A percentile compares a stretch with the other conserved stretches of the same genome.
Conservation (phyloP, 2,329 filamentous ascomycete genomes). For the Fusarium robinianum region DNA sequence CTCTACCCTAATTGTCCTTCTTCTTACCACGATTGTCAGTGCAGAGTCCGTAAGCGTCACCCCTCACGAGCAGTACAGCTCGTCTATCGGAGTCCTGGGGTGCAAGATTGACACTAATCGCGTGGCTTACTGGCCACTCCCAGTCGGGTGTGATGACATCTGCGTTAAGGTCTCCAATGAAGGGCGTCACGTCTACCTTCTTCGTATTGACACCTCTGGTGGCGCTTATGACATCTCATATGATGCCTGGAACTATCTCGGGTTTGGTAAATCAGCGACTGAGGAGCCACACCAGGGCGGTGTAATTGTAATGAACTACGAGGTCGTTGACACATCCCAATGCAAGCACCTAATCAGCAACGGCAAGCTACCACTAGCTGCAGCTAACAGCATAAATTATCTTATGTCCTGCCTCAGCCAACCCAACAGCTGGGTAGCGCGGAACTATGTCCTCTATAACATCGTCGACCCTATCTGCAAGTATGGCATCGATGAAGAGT, state of each 20-base stretch:
- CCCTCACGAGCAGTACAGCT: constrained; percentile 58
- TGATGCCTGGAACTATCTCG: constrained; percentile 62
- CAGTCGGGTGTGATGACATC: constrained; percentile 56
- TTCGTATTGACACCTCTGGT: constrained; percentile 57
- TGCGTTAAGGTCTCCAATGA: constrained; percentile 56
- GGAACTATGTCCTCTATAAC: constrained; percentile 56
- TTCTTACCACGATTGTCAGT: no score
- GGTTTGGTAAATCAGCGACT: constrained; percentile 51
- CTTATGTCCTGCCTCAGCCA: constrained; percentile 49
- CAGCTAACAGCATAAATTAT: constrained; percentile 59
- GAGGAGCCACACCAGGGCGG: constrained; percentile 52
- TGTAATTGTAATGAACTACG: constrained; percentile 53
- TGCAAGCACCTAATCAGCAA: constrained; percentile 54
- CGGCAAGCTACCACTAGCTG: constrained; percentile 55
- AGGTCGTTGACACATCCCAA: constrained; percentile 49
- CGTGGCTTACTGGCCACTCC: constrained; percentile 60
- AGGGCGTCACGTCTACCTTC: constrained; percentile 56
- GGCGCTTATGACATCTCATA: constrained; percentile 62
- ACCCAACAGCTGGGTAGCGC: constrained; percentile 51
- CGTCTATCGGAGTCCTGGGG: constrained; percentile 59
- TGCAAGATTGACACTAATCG: constrained; percentile 63
- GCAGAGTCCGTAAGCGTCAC: no score
- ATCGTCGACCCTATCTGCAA: constrained; percentile 53
- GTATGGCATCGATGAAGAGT: constrained; percentile 54
- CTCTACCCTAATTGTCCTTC: no score